Evolutionary conservation across 257 asterid genomes (phyloP), one percentile per base, ranked within the genome.

Genomic region (Capsicum chinense): DNA sequence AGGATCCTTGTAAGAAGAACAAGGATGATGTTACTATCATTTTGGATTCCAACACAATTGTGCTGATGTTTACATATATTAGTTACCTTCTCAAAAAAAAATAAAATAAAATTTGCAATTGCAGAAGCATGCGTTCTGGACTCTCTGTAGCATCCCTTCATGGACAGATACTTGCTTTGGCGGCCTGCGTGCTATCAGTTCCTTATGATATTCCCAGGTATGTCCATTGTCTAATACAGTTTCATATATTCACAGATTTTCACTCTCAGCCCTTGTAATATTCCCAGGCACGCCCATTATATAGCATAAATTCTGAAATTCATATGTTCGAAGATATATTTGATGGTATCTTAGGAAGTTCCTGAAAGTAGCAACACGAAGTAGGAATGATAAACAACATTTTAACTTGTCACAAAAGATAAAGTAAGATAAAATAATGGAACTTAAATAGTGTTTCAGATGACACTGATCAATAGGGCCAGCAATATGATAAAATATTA

Each of bases 191-290:
- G 54, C 90, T 97, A 62, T 97, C 98, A 42, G 96, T 93, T 88
- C 98, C 99, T 58, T 97, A 97, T 83, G 99, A 97, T 88, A 95
- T 97, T 96, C 98, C 99, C 83, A 92, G 99, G 99, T 94, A 86
- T 71, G 86, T 87, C 69, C 82, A 17, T 69, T 81, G 56, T 87
- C 82, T 56, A 9, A 56, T 83, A 81, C 81, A 78, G 80, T 78
- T 78, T 58, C 80, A 67, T 67, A 68, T n/a, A 54, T 83, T 73
- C 11, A 15, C 42, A 82, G 50, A 82, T 48, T 82, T 69, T 52
- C 47, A 76, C 89, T 93, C 48, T 97, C 96, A 48, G 94, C 92
- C 97, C 99, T 56, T 93, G 91, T 84, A 98, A 97, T 88, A 95
- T 95, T 94, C 97, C 98, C 83, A 91, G 99, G 98, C 92, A 86